Evolutionary conservation across 176 grass and related monocot genomes (phyloP), one percentile per base, ranked within the genome.

Genomic region (Carex kokanica): DNA sequence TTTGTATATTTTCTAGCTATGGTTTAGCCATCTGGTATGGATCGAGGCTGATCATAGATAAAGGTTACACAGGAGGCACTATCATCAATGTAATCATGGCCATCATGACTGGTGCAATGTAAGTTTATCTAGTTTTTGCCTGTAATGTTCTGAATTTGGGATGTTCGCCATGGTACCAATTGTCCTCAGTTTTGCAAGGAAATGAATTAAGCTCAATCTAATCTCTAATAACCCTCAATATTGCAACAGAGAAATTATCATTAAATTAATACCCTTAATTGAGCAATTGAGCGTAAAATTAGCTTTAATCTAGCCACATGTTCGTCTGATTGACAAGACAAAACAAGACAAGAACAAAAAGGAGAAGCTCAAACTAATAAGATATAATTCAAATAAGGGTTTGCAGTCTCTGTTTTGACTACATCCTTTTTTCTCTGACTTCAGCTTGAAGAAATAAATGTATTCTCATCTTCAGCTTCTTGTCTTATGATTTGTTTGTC

Each of bases 81-180:
- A 84, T 95, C 70, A 90, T 95, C 45, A 95, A 95, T 88, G 84
- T 92, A 38, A 87, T 95, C 51, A 90, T 92, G 83, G 84, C 93
- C 8, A 84, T 95, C 61, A 90, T 92, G 81, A 92, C 79, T 15
- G 90, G 93, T 83, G 93, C 84, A 84, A 92, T 95, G 93, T 95
- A 72, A 89, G 90, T 92, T 41, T 90, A 21, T 84, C 79, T 82
- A 62, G 51, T 51, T 65, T 68, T 43, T 9, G 8, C 59, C 36
- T 59, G 59, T 56, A 31, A 56, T 56, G 41, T n/a, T 55, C 24
- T 78, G 73, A 78, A 51, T 49, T 20, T 71, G 6, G 36, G 34
- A 1, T 45, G 31, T 20, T 21, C 4, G 18, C 38, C 36, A 71
- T 21, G 17, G 8, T 71, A 43, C 38, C 36, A 71, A 69, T 71